Evolutionary conservation across 441 rosid genomes (phyloP).

Genomic region (Gossypium laxum): DNA sequence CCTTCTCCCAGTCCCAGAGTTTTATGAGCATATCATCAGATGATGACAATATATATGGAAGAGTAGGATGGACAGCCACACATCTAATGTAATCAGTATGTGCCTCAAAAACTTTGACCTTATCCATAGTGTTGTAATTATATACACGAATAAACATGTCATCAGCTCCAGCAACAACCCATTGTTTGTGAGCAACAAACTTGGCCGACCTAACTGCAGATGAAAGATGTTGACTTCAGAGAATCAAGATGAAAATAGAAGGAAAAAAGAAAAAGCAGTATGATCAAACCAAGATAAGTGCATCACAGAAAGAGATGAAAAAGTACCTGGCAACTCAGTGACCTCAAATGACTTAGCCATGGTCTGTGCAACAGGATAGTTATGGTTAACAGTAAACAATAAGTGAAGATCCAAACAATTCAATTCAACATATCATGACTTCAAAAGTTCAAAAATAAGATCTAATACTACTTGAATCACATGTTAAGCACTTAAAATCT

Average conservation of each 20-base stretch:
- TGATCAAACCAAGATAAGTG: neutral
- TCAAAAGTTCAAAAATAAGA: neutral
- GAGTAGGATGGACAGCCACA: constrained; percentile 65
- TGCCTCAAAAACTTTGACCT: constrained; percentile 74
- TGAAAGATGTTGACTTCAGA: constrained; percentile 20
- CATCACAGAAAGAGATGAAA: neutral
- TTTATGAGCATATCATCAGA: constrained; percentile 83
- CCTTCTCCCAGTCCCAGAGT: constrained; percentile 95
- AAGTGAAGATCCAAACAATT: neutral
- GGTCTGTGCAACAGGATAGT: constrained; percentile 30
- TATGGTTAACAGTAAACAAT: constrained; percentile 18
- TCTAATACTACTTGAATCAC: neutral
- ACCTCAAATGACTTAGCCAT: constrained; percentile 55
- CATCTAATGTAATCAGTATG: constrained; percentile 76
- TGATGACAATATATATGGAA: constrained; percentile 66
- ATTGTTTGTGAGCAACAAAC: constrained; percentile 56
- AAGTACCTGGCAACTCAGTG: constrained; percentile 53
- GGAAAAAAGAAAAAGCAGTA: neutral
- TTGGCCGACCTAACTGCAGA: constrained; percentile 64
- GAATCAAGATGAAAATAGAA: constrained; percentile 5
- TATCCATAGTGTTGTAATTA: constrained; percentile 65
- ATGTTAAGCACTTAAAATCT: neutral
- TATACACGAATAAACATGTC: constrained; percentile 62
- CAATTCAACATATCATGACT: constrained; percentile 1
- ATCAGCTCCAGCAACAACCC: constrained; percentile 75